phyloP scores from a whole-genome alignment of 2,329 filamentous ascomycete species.

The Venturiaceae sp. region DNA sequence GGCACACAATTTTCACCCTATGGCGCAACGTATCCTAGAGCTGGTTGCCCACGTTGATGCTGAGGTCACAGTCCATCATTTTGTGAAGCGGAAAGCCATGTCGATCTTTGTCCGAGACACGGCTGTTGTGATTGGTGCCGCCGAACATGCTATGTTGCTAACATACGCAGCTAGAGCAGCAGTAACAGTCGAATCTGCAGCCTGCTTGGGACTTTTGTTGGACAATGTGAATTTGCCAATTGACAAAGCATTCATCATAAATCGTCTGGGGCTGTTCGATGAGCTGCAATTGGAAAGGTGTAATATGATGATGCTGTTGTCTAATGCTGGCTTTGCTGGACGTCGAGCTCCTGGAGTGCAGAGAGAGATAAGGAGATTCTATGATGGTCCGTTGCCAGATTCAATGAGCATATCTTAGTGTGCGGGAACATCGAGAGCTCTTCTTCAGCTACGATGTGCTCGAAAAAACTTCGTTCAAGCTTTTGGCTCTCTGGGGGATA shows the following conservation, averaged over 20 bases:
- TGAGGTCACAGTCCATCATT: neutral
- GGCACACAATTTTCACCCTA: neutral
- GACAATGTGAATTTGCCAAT: neutral
- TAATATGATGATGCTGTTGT: slow-evolving; percentile 1
- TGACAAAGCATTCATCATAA: neutral
- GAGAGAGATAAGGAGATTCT: neutral
- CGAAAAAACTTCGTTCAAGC: neutral
- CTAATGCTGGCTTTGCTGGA: neutral
- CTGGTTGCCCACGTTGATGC: neutral
- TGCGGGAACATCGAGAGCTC: neutral
- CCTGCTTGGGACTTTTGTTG: neutral
- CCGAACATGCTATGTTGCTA: slow-evolving; percentile 2
- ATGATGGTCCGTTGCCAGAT: neutral
- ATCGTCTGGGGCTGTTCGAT: neutral
- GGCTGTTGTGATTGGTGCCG: neutral
- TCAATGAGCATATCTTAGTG: neutral
- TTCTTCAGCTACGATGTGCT: neutral
- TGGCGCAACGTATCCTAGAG: neutral
- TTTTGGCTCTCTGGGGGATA: neutral
- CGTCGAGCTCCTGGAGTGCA: neutral
- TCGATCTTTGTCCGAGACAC: neutral
- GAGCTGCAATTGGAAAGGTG: too few species aligned
- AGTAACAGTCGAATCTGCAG: neutral
- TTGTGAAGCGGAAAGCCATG: neutral
- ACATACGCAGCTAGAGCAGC: neutral